Evolutionary conservation across 345 rosid species (phyloP).

Genomic region (Cochlearia excelsa): DNA sequence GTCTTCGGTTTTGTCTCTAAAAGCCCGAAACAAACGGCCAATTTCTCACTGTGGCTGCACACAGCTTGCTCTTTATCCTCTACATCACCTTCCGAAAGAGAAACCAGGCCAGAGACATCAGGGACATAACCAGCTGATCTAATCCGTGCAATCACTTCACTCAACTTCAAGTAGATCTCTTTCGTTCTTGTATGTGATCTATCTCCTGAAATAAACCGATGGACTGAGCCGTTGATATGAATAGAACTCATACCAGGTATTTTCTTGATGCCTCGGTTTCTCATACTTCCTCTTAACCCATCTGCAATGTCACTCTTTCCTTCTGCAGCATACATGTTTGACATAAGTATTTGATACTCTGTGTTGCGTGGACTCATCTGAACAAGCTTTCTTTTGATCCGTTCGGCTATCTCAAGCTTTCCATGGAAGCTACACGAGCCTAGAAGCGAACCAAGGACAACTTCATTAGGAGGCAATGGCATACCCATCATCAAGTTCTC

Average conservation of each 20-base stretch:
- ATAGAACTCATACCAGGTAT: constrained; percentile 78
- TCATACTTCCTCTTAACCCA: constrained; percentile 47
- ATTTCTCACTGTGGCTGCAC: constrained; percentile 73
- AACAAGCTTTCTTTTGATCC: constrained; percentile 44
- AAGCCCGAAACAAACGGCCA: constrained; percentile 75
- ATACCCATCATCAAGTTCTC: constrained; percentile 49
- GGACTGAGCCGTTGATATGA: constrained; percentile 48
- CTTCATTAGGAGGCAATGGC: constrained; percentile 76
- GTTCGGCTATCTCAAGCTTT: constrained; percentile 56
- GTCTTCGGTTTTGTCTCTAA: constrained; percentile 53
- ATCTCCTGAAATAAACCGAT: constrained; percentile 72
- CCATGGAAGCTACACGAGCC: constrained; percentile 71
- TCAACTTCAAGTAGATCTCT: constrained; percentile 53
- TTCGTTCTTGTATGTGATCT: constrained; percentile 50
- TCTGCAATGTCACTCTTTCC: constrained; percentile 52
- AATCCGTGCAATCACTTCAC: constrained; percentile 58
- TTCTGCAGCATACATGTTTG: constrained; percentile 59
- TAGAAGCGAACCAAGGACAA: constrained; percentile 74
- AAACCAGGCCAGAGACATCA: constrained; percentile 40
- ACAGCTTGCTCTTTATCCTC: constrained; percentile 81
- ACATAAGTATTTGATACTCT: constrained; percentile 60
- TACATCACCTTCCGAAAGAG: constrained; percentile 34
- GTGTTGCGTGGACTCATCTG: constrained; percentile 57
- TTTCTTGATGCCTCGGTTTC: constrained; percentile 51
- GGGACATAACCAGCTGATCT: constrained; percentile 62